Evolutionary conservation across 352 stramenopile genomes (phyloP), one percentile per base, ranked within the genome.

Genomic region (Globisporangium acanthophoron): DNA sequence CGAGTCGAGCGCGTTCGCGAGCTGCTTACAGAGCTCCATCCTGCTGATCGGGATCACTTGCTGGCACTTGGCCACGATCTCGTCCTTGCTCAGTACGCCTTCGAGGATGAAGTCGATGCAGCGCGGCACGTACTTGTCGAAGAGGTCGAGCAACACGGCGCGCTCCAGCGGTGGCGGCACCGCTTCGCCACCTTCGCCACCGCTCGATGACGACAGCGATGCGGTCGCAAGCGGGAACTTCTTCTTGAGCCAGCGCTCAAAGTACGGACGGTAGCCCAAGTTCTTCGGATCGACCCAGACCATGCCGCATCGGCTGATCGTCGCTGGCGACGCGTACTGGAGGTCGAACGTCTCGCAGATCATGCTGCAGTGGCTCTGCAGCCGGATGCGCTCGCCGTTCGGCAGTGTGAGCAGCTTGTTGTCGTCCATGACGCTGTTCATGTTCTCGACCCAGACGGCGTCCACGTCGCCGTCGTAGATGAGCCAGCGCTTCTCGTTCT

Each of bases 391-490:
- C 62, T 98, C 94, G 20, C 95, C 95, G 62, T 98, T 98, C 3
- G 94, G 94, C 7, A 98, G 65, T 5, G 94, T 98, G 0, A 98
- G 73, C 48, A 98, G 64, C 59, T 97, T 97, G 76, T 98, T 98
- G 63, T 98, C 94, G 52, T 98, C 95, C 95, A 98, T 98, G 55
- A 98, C 95, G 24, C 87, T 97, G 75, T 98, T 98, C 94, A 98
- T 98, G 62, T 97, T 98, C 73, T 98, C 96, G 50, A 98, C 93
- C 96, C 96, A 98, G 20, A 98, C 83, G 0, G 96, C 92, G 66
- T 98, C 96, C 0, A 98, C 93, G 54, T 98, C 95, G 24, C 95
- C 95, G 59, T 98, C 94, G 69, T 96, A 98, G 40, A 98, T 89
- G 35, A 98, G 80, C 94, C 94, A 98, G 13, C 91, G 81, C 59